Base-by-base conservation (phyloP, 228 moss, liverwort and hornwort genomes). In the Sphagnum fallax region DNA sequence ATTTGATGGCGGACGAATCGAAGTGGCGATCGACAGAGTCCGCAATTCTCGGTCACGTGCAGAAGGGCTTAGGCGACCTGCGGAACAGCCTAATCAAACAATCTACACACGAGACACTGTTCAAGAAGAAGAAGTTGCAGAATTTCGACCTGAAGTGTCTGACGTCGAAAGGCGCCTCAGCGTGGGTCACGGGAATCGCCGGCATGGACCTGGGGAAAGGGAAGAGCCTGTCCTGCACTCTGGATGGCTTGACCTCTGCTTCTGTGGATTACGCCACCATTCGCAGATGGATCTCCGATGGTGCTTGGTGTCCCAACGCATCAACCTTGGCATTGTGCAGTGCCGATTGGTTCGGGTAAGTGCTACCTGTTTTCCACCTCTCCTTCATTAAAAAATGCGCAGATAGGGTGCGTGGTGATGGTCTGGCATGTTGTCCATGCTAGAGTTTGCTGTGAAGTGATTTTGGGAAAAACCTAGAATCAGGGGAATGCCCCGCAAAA, bases 221-320 rank as follows among this genome's bases (percentile, higher is more conserved):
- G 2, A 69, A 75, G 51, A 75, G 57, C 48, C 51, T 75, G 65
- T 58, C 69, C 6, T 75, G 69, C 59, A 58, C 69, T 4, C 48
- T 75, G 69, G 69, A 65, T 14, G 69, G 69, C 49, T 70, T 75
- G 75, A 65, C 65, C 6, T 61, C 75, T 75, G 64, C 64, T 63
- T 69, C 57, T 16, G 75, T 48, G 48, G 55, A 75, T 4, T 64
- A 58, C 57, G 1, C 65, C 6, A 61, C 6, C 11, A 50, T 61
- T 49, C n/a, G 75, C 75, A 47, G 9, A n/a, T 75, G 65, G 75
- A 2, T 69, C 50, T 7, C 4, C 16, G 18, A 11, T 52, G n/a
- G 65, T 10, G 50, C 59, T 58, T 73, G 58, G 65, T 49, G 59
- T 65, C 72, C 72, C 6, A 65, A 71, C 71, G 5, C 63, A 6